Conservation (phyloP, 768 basidiomycete genomes). For the Fomitopsis serialis region DNA sequence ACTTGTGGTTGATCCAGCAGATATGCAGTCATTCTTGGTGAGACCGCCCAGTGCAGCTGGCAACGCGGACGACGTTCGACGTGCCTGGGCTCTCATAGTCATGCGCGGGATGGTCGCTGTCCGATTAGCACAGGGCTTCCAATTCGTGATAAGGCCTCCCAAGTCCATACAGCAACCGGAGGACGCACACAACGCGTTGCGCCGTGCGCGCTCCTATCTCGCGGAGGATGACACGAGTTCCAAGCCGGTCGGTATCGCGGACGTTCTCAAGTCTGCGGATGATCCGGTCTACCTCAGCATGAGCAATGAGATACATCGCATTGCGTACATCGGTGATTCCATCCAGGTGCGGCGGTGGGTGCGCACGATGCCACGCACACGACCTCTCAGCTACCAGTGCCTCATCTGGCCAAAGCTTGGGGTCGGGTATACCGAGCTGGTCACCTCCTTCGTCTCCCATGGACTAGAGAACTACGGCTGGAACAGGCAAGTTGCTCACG, state of each 20-base stretch:
- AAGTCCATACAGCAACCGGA: constrained; percentile 25
- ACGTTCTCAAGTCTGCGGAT: constrained; percentile 50
- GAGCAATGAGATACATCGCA: constrained; percentile 91
- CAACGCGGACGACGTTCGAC: constrained; percentile 50
- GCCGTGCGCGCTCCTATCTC: constrained; percentile 53
- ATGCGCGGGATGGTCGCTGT: constrained; percentile 95
- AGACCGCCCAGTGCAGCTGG: constrained; percentile 50
- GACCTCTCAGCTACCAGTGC: constrained; percentile 75
- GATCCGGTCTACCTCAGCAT: constrained; percentile 89
- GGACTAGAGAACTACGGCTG: constrained; percentile 81
- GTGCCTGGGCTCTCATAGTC: constrained; percentile 70
- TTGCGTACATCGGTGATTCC: constrained; percentile 86
- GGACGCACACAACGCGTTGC: constrained; percentile 26
- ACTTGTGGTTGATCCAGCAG: constrained; percentile 78
- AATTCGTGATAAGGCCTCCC: constrained; percentile 67
- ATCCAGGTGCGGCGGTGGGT: constrained; percentile 88
- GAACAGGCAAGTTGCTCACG: constrained; percentile 57
- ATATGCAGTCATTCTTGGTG: constrained; percentile 85
- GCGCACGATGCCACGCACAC: constrained; percentile 59
- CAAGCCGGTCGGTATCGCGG: constrained; percentile 59
- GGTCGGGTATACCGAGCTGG: constrained; percentile 77
- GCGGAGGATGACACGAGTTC: constrained; percentile 48
- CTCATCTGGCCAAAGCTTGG: constrained; percentile 93
- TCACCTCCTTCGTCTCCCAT: constrained; percentile 69
- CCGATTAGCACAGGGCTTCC: constrained; percentile 90